Evolutionary conservation across 768 basidiomycete species (phyloP).

Genomic region (Trametes meyenii): DNA sequence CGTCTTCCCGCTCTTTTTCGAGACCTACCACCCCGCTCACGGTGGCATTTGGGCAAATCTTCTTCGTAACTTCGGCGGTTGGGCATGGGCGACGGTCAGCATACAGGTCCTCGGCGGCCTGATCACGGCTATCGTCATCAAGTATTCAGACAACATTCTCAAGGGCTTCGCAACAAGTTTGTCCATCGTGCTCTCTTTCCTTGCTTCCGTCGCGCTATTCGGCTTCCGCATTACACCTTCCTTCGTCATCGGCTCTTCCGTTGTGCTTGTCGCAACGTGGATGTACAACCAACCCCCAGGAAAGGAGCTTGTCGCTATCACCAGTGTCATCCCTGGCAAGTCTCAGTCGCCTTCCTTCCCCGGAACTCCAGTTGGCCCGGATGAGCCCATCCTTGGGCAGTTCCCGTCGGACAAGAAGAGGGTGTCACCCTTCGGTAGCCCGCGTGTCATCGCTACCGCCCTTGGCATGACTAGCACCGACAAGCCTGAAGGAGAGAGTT

Average conservation of each 20-base stretch:
- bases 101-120: conserved; percentile 93
- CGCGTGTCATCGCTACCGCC: conserved; percentile 52
- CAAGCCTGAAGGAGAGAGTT: conserved; percentile 29
- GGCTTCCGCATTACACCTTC: conserved; percentile 84
- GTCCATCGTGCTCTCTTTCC: conserved; percentile 93
- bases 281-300: conserved; percentile 83
- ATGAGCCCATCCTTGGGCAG: conserved; percentile 64
- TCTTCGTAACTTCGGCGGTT: conserved; percentile 86
- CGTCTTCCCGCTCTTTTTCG: conserved; percentile 73
- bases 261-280: conserved; percentile 88
- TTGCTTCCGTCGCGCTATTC: conserved; percentile 90
- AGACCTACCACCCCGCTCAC: conserved; percentile 37
- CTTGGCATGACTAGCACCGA: conserved; percentile 37
- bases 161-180: conserved; percentile 98
- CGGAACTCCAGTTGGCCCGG: conserved; percentile 48
- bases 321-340: conserved; percentile 40
- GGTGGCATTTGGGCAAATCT: conserved; percentile 37
- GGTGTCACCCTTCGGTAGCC: conserved; percentile 51
- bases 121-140: conserved; percentile 94
- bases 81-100: conserved; percentile 94
- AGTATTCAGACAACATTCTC: conserved; percentile 92
- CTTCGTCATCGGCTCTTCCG: conserved; percentile 83
- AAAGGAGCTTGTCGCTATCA: conserved; percentile 39
- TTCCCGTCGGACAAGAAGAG: conserved; percentile 48
- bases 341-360: conserved; percentile 41